A percentile compares a stretch with the other conserved stretches of the same genome.
phyloP scores from a whole-genome alignment of 148 eudicot genomes.

The Tetragonia tetragonoides region DNA sequence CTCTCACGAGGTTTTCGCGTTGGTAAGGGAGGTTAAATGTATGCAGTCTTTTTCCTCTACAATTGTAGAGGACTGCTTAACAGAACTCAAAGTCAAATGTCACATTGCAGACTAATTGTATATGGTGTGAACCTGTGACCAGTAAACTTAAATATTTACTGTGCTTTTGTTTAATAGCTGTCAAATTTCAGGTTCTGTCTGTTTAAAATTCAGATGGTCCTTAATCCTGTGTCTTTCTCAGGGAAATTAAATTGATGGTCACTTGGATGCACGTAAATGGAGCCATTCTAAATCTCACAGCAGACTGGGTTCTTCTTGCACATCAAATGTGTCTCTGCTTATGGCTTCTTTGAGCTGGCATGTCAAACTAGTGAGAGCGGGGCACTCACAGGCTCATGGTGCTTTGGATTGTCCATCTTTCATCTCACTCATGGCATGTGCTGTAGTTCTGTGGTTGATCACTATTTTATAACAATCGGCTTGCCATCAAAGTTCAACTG shows the following conservation, averaged over 20 bases:
- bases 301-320: conserved; percentile 21
- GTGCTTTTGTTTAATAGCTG: background rate
- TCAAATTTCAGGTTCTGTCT: background rate
- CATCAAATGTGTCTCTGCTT: conserved; percentile 19
- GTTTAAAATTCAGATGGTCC: background rate
- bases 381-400: conserved; percentile 1
- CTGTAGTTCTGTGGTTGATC: background rate
- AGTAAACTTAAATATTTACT: too few species aligned
- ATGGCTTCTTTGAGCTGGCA: background rate
- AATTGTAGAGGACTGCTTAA: background rate
- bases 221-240: background rate
- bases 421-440: background rate
- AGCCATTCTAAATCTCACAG: conserved; percentile 21
- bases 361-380: background rate
- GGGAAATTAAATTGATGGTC: conserved; percentile 12
- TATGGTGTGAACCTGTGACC: too few species aligned
- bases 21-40: background rate
- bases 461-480: background rate
- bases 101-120: too few species aligned
- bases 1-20: background rate
- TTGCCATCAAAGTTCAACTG: background rate
- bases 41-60: background rate
- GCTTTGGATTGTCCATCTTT: background rate
- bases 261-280: conserved; percentile 21
- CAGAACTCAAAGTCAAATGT: background rate